Conservation (phyloP, 2,329 filamentous ascomycete species). For the Aspergillus jensenii region DNA sequence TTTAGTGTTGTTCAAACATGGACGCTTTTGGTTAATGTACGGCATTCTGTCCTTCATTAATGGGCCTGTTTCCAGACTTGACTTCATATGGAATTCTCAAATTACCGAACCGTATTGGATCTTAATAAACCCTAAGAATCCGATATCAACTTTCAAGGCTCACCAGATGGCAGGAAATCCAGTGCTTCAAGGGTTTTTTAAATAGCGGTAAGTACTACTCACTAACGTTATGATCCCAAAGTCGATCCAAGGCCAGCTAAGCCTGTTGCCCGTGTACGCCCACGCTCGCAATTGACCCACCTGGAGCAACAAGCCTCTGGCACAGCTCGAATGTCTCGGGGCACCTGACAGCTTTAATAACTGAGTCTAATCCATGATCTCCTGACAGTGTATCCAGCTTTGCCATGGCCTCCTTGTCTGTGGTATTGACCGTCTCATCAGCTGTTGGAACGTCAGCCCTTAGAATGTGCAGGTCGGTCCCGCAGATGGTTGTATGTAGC, state of each 20-base stretch:
- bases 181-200: neutral
- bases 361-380: constrained; percentile 53
- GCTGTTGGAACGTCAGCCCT: constrained; percentile 26
- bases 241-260: neutral
- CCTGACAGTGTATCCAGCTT: constrained; percentile 10
- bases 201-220: neutral
- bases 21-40: too few species aligned
- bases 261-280: constrained; percentile 52
- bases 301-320: constrained; percentile 54
- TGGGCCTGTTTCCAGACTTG: too few species aligned
- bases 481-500: too few species aligned
- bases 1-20: too few species aligned
- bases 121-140: too few species aligned
- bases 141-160: too few species aligned
- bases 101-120: too few species aligned
- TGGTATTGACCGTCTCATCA: constrained; percentile 44
- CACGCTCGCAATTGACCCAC: constrained; percentile 55
- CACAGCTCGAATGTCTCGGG: constrained; percentile 55
- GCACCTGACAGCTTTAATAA: constrained; percentile 60
- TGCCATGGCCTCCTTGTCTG: constrained; percentile 35
- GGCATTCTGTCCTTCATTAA: too few species aligned
- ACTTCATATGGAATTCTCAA: too few species aligned
- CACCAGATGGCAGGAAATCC: neutral
- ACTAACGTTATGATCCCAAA: neutral
- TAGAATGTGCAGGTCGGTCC: too few species aligned